Evolutionary conservation across 2,329 filamentous ascomycete species (phyloP).

Genomic region (Ceratocystis eucalypticola): DNA sequence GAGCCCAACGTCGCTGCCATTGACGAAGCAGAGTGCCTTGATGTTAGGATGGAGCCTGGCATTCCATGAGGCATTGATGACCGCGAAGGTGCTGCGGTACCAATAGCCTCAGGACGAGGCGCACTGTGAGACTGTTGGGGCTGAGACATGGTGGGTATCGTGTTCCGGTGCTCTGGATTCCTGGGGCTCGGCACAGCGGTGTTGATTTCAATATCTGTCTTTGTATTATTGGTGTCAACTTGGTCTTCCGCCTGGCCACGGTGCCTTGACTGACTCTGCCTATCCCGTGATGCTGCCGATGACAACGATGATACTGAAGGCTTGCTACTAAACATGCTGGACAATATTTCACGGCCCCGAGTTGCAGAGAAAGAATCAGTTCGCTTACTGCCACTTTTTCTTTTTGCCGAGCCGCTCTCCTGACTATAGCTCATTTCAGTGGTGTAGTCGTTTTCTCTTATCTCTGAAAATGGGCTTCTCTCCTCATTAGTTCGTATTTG

Average conservation of each 20-base stretch:
- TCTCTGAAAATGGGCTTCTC: slow-evolving; percentile 10
- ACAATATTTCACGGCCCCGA: slow-evolving; percentile 14
- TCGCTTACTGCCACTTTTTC: not conserved
- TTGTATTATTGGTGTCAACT: not conserved
- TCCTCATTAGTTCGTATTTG: not conserved
- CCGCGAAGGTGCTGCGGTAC: not conserved
- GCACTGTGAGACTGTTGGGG: not conserved
- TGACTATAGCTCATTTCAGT: not conserved
- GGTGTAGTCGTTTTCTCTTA: slow-evolving; percentile 6
- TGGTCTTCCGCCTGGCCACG: not conserved
- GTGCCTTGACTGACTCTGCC: not conserved
- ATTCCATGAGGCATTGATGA: slow-evolving; percentile 2
- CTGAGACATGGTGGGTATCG: not conserved
- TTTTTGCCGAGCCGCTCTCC: not conserved
- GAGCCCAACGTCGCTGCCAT: not conserved
- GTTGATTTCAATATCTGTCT: not conserved
- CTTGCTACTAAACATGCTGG: slow-evolving; percentile 14
- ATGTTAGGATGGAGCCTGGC: not conserved
- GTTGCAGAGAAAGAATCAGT: slow-evolving; percentile 2
- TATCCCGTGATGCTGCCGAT: not conserved
- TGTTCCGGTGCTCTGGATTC: slow-evolving; percentile 4
- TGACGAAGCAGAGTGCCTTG: not conserved
- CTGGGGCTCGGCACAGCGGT: not conserved
- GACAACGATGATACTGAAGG: not conserved
- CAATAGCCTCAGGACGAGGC: not conserved